phyloP scores from a whole-genome alignment of 306 rosid genomes.

The Albizia julibrissin region DNA sequence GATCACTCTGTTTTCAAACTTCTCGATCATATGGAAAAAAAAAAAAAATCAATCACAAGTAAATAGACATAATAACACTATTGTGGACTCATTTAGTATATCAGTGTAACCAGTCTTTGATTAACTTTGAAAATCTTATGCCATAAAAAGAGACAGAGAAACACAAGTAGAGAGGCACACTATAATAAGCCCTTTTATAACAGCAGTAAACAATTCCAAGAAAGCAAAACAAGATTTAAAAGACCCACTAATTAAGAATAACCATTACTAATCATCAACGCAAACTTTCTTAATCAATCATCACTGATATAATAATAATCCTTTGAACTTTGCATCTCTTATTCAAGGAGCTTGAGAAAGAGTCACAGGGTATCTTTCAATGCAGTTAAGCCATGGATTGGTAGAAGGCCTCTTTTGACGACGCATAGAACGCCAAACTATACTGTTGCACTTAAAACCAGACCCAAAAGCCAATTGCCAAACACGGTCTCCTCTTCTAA shows the following conservation, averaged over 20 bases:
- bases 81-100: not conserved
- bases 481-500: slow-evolving; percentile 79
- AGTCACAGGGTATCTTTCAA: slow-evolving; percentile 57
- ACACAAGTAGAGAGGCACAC: slow-evolving; percentile 12
- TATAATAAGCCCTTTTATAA: not conserved
- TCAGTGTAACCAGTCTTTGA: slow-evolving; percentile 17
- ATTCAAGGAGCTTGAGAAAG: not conserved
- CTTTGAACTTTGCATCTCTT: not conserved
- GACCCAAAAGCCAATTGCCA: slow-evolving; percentile 98
- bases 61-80: not conserved
- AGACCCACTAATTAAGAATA: slow-evolving; percentile 6
- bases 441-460: slow-evolving; percentile 92
- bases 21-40: not conserved
- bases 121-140: slow-evolving; percentile 22
- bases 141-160: slow-evolving; percentile 5
- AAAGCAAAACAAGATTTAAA: slow-evolving; percentile 13
- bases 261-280: slow-evolving; percentile 30
- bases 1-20: not conserved
- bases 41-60: not conserved
- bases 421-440: slow-evolving; percentile 81
- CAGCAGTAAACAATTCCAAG: slow-evolving; percentile 30
- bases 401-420: slow-evolving; percentile 55
- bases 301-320: not conserved
- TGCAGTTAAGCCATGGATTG: slow-evolving; percentile 89
- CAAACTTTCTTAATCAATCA: not conserved